Conservation (phyloP, 257 asterid genomes). For the Paraleonurus japonicus region DNA sequence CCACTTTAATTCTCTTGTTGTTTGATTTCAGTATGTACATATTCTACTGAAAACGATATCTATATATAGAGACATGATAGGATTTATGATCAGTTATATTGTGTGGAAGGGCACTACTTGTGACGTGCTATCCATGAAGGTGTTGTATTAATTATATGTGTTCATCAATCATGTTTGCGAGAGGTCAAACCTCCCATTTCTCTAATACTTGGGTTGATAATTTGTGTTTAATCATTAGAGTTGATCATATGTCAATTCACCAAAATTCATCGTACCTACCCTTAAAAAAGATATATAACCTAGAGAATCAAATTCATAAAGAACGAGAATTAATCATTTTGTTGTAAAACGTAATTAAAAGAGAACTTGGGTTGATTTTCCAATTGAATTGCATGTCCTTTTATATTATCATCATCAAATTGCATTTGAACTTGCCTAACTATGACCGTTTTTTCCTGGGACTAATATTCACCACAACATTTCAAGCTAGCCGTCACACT, state of each 20-base stretch:
- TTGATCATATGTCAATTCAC: not conserved
- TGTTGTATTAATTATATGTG: not conserved
- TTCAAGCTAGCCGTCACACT: not conserved
- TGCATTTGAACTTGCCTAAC: not conserved
- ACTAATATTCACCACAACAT: not conserved
- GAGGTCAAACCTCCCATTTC: slow-evolving; percentile 12
- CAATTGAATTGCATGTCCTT: not conserved
- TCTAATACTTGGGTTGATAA: not conserved
- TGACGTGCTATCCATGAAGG: slow-evolving; percentile 52
- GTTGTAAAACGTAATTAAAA: not conserved
- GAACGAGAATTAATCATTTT: too few species aligned
- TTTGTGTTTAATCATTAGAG: not conserved
- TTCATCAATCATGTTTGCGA: not conserved
- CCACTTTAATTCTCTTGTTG: not conserved
- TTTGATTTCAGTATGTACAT: not conserved
- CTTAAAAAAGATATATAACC: too few species aligned
- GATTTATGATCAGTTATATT: not conserved
- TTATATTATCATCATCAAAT: not conserved
- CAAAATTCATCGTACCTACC: too few species aligned
- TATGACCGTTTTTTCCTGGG: not conserved
- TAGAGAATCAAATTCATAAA: too few species aligned
- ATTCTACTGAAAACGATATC: not conserved
- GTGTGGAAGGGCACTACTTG: slow-evolving; percentile 38
- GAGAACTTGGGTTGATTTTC: not conserved
- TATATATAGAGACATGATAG: not conserved